Evolutionary conservation across 495 filamentous ascomycete genomes (phyloP), one percentile per base, ranked within the genome.

Genomic region (Pyrenula aspistea): DNA sequence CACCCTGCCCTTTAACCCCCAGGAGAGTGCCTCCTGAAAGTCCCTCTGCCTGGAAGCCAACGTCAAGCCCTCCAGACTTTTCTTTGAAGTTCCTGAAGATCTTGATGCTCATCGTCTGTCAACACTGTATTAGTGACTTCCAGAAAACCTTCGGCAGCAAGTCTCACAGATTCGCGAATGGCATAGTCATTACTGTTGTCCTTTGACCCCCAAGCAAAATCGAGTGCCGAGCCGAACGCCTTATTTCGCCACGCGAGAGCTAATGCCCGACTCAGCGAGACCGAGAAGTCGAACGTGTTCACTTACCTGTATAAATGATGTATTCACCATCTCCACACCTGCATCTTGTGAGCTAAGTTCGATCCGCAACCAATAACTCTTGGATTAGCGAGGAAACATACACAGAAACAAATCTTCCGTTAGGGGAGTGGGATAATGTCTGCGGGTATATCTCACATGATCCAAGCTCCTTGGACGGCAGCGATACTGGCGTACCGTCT

Each of bases 171-270:
- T 69, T 97, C 93, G 19, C 93, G 83, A 62, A 99, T 97, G 48
- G 93, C 93, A 61, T 93, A 97, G 64, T 99, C 94, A 68, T 96
- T 97, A 68, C 89, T 95, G 73, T 97, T 95, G 51, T 96, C 94
- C 70, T 96, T 96, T 20, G 88, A 87, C 1, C 88, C 94, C 93
- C 93, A 99, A 12, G 88, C 90, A 66, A 99, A 99, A 68, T 99
- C 93, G 36, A 96, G 74, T 11, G 91, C 93, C 31, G 87, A 87
- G 3, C 93, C 93, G 64, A 97, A 99, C 8, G 90, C 89, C 75
- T 96, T 96, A 73, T 99, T 97, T 65, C 93, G 83, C 83, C 94
- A 95, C 10, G 93, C 93, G 51, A 97, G 80, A 58, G 93, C 91
- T n/a, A n/a, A n/a, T n/a, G n/a, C n/a, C n/a, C n/a, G n/a, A n/a